Conservation (phyloP, 441 rosid species). For the Geranium incanum region DNA sequence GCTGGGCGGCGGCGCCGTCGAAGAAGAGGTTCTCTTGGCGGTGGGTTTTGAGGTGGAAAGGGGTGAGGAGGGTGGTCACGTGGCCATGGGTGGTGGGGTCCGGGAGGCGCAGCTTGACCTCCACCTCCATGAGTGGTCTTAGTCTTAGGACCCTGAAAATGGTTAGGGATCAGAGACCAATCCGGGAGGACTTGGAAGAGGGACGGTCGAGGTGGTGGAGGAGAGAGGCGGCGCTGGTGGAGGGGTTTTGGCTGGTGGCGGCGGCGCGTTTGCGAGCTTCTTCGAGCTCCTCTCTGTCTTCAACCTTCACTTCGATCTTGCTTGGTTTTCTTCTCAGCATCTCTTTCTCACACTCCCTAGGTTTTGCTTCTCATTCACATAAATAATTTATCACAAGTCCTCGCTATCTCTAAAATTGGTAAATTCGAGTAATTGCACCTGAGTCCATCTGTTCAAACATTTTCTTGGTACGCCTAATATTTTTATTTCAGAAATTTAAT, state of each 20-base stretch:
- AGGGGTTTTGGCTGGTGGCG: slow-evolving; percentile 20
- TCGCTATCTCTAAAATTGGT: no score
- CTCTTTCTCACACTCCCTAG: slow-evolving; percentile 13
- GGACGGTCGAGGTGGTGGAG: slow-evolving; percentile 48
- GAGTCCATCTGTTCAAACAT: no score
- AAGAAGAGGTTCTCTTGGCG: slow-evolving; percentile 63
- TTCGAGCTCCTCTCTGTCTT: slow-evolving; percentile 81
- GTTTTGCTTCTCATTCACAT: not conserved
- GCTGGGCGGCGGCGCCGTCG: slow-evolving; percentile 43
- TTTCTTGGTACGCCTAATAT: no score
- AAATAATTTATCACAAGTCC: no score
- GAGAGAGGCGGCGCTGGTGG: slow-evolving; percentile 32
- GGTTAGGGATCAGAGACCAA: slow-evolving; percentile 37
- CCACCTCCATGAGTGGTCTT: slow-evolving; percentile 53
- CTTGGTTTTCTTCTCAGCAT: slow-evolving; percentile 81
- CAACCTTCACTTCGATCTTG: slow-evolving; percentile 70
- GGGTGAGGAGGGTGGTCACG: slow-evolving; percentile 42
- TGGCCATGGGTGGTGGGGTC: slow-evolving; percentile 36
- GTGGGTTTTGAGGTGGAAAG: slow-evolving; percentile 47
- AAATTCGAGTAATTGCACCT: no score
- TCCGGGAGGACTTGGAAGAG: slow-evolving; percentile 49
- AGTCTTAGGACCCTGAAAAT: not conserved
- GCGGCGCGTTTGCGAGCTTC: slow-evolving; percentile 46
- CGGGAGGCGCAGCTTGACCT: slow-evolving; percentile 59
- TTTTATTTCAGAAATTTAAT: no score